Evolutionary conservation across 2,329 filamentous ascomycete species (phyloP), one percentile per base, ranked within the genome.

Genomic region (Sarocladiaceae sp.): DNA sequence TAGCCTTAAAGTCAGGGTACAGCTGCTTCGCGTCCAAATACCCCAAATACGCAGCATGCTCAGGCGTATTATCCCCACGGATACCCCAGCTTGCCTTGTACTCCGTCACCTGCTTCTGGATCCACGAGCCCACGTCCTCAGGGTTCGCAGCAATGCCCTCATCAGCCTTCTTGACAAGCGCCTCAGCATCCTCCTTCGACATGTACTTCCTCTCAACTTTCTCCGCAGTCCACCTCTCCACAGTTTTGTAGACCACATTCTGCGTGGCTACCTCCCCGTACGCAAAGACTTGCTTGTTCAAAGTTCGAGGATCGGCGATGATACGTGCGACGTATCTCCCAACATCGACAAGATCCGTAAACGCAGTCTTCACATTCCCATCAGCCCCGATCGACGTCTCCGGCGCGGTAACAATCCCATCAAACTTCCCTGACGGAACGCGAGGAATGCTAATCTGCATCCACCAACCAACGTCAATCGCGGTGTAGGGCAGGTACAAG

Each of bases 401-500:
- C 2, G 65, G 61, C 0, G 62, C 58, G 3, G 65, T 62, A 54
- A 71, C 60, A 20, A 67, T 69, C 17, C 17, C 4, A 12, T 33
- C 31, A n/a, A 70, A 63, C 6, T 56, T 60, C 1, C 64, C 65
- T 4, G 65, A 68, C 3, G 63, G 59, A 0, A 68, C 52, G 26
- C 52, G 28, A 0, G 64, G 64, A 2, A 62, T 29, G 28, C 66
- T 65, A 28, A 76, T 57, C 58, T 82, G 77, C 58, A 78, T 76
- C 80, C 80, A 83, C 67, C 69, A 80, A 15, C 79, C 80, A 11
- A 81, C 72, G 55, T 83, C 79, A 48, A 83, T 73, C 58, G 79
- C 66, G 5, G 80, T 83, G 64, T 76, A 83, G 0, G 77, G 76
- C 1, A 83, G 68, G 29, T 67, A 63, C 2, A 76, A 58, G 51